phyloP scores from a whole-genome alignment of 441 rosid species.

The Populus hybrid region DNA sequence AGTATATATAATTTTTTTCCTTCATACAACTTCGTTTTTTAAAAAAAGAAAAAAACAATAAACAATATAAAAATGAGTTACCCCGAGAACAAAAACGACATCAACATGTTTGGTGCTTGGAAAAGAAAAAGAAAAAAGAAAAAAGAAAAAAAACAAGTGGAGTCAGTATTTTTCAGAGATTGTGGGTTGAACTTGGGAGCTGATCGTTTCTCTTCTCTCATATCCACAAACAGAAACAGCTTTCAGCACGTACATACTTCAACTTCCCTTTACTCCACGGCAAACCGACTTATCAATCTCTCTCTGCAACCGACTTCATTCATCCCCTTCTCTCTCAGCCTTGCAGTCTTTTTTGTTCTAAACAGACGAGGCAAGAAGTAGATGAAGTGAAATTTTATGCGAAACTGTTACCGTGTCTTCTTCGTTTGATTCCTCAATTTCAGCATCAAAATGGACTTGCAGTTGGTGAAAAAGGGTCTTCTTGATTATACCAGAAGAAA shows the following conservation, averaged over 20 bases:
- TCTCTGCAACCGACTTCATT: constrained; percentile 24
- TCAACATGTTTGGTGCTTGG: not conserved
- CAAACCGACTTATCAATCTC: not conserved
- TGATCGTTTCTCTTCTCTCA: constrained; percentile 9
- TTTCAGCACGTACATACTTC: not conserved
- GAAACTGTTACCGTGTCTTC: not conserved
- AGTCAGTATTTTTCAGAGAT: not conserved
- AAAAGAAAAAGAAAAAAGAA: not conserved
- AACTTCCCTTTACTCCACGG: constrained; percentile 8
- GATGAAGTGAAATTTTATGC: not conserved
- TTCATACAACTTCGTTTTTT: too few relatives aligned
- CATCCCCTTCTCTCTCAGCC: not conserved
- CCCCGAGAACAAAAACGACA: not conserved
- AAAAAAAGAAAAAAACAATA: not conserved
- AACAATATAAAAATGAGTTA: not conserved
- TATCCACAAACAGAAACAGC: not conserved
- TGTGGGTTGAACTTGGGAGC: not conserved
- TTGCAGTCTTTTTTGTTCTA: not conserved
- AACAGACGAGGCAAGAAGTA: not conserved
- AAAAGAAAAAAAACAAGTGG: not conserved
- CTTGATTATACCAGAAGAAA: constrained; percentile 37
- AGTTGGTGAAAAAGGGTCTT: constrained; percentile 33
- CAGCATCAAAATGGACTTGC: constrained; percentile 30
- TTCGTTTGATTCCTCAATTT: not conserved
- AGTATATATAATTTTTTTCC: too few relatives aligned